Conservation (phyloP, 495 filamentous ascomycete genomes). For the Clohesyomyces aquaticus region DNA sequence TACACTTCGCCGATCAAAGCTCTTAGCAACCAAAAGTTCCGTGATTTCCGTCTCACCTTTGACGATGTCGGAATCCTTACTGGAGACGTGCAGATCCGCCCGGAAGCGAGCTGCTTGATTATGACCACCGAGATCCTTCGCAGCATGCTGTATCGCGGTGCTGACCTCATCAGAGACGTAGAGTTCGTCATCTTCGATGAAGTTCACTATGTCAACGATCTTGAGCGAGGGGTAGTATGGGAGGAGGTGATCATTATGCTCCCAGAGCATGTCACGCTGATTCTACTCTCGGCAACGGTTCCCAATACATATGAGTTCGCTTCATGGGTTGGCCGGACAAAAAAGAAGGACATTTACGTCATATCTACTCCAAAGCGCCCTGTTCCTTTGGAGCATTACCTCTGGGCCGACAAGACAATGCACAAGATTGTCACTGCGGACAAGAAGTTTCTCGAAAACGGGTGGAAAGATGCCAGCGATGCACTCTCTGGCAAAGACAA, state of each 20-base stretch:
- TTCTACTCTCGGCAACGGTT: slow-evolving; percentile 92
- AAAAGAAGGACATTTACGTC: slow-evolving; percentile 98
- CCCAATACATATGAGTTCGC: slow-evolving; percentile 98
- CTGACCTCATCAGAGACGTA: slow-evolving; percentile 94
- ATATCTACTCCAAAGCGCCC: slow-evolving; percentile 96
- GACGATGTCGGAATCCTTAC: slow-evolving; percentile 97
- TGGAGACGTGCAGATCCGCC: slow-evolving; percentile 96
- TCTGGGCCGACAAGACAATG: slow-evolving; percentile 92
- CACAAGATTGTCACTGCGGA: slow-evolving; percentile 91
- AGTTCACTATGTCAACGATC: slow-evolving; percentile 97
- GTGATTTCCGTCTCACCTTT: slow-evolving; percentile 86
- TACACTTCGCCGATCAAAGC: slow-evolving; percentile 99
- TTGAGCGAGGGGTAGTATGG: slow-evolving; percentile 97
- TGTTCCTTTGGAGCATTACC: slow-evolving; percentile 91
- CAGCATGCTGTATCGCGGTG: slow-evolving; percentile 97
- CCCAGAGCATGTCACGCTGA: slow-evolving; percentile 92
- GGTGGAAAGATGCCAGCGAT: slow-evolving; percentile 93
- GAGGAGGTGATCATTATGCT: slow-evolving; percentile 99
- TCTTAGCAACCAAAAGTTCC: slow-evolving; percentile 96
- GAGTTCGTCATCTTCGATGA: slow-evolving; percentile 99
- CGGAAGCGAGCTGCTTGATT: slow-evolving; percentile 96
- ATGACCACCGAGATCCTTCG: slow-evolving; percentile 99
- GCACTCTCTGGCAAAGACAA: slow-evolving; percentile 83
- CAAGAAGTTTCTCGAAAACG: slow-evolving; percentile 84
- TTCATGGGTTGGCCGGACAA: slow-evolving; percentile 96